Evolutionary conservation across 2,329 filamentous ascomycete genomes (phyloP).

Genomic region (Curvularia sp.): DNA sequence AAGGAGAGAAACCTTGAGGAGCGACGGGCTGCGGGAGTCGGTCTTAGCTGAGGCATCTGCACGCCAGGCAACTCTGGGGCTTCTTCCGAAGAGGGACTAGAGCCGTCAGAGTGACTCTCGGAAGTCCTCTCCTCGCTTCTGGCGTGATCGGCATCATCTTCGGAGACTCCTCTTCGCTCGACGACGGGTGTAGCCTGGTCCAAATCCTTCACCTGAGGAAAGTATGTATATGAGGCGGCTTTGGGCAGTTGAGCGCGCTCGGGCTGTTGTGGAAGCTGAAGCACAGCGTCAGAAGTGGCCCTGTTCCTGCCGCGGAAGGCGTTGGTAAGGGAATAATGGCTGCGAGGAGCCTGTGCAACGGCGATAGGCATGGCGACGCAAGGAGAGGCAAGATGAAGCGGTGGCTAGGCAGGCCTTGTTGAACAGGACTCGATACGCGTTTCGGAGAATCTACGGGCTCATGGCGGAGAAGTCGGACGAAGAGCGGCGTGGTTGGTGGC

Average conservation of each 20-base stretch:
- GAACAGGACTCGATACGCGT: constrained; percentile 7
- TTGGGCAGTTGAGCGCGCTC: constrained; percentile 46
- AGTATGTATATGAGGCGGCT: constrained; percentile 53
- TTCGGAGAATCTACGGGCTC: constrained; percentile 24
- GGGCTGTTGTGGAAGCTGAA: constrained; percentile 31
- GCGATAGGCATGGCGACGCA: constrained; percentile 43
- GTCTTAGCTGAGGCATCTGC: constrained; percentile 43
- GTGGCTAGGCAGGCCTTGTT: constrained; percentile 6
- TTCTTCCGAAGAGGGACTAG: constrained; percentile 54
- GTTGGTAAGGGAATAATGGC: constrained; percentile 43
- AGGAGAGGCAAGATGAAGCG: constrained; percentile 7
- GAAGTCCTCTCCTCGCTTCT: constrained; percentile 44
- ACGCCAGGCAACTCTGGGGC: constrained; percentile 35
- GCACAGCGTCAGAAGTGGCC: constrained; percentile 43
- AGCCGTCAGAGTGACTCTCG: constrained; percentile 54
- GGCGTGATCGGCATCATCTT: constrained; percentile 42
- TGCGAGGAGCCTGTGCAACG: constrained; percentile 40
- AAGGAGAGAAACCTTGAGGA: constrained; percentile 48
- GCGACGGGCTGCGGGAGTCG: constrained; percentile 43
- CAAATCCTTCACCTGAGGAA: constrained; percentile 49
- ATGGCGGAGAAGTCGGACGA: constrained; percentile 28
- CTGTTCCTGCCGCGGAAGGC: constrained; percentile 42
- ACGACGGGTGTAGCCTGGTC: constrained; percentile 41
- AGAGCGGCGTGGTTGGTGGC: constrained; percentile 23
- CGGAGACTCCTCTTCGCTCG: constrained; percentile 42